phyloP scores from a whole-genome alignment of 1,139 yeast species.

The Pichia terricola region DNA sequence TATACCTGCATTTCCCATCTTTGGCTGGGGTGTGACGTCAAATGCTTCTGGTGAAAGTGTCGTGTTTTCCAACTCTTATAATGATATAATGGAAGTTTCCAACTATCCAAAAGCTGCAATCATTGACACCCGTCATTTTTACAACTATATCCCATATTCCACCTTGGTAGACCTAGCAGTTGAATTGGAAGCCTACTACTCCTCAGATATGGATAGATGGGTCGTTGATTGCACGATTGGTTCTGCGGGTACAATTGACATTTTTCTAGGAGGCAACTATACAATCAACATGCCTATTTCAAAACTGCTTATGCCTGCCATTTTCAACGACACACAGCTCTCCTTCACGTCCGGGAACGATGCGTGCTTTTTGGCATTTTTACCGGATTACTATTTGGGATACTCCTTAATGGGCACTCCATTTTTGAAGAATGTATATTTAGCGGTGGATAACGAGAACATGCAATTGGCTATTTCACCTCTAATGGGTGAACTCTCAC shows the following conservation, averaged over 20 bases:
- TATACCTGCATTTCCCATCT: slow-evolving; percentile 51
- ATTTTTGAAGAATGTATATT: slow-evolving; percentile 44
- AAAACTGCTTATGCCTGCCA: slow-evolving; percentile 38
- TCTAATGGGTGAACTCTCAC: slow-evolving; percentile 18
- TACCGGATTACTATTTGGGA: slow-evolving; percentile 43
- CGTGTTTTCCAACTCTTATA: slow-evolving; percentile 26
- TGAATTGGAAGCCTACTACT: slow-evolving; percentile 64
- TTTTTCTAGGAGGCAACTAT: slow-evolving; percentile 48
- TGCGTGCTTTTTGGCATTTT: slow-evolving; percentile 54
- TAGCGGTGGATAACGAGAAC: slow-evolving; percentile 62
- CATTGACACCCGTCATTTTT: slow-evolving; percentile 49
- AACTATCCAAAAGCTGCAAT: slow-evolving; percentile 41
- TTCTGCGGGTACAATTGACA: slow-evolving; percentile 45
- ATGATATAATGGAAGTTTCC: slow-evolving; percentile 17
- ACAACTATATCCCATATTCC: slow-evolving; percentile 49
- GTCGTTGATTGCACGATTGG: slow-evolving; percentile 51
- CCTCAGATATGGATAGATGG: slow-evolving; percentile 46
- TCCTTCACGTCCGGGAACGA: slow-evolving; percentile 43
- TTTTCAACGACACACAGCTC: slow-evolving; percentile 27
- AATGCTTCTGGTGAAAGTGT: slow-evolving; percentile 32
- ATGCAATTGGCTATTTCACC: slow-evolving; percentile 49
- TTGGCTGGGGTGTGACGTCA: slow-evolving; percentile 42
- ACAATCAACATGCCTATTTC: slow-evolving; percentile 44
- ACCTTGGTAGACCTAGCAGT: slow-evolving; percentile 57
- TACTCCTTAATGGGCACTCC: slow-evolving; percentile 54